Percentiles rank a stretch among this genome's conserved stretches.
phyloP scores from a whole-genome alignment of 192 early-diverging fungal species.

The Borealophlyctis nickersoniae region DNA sequence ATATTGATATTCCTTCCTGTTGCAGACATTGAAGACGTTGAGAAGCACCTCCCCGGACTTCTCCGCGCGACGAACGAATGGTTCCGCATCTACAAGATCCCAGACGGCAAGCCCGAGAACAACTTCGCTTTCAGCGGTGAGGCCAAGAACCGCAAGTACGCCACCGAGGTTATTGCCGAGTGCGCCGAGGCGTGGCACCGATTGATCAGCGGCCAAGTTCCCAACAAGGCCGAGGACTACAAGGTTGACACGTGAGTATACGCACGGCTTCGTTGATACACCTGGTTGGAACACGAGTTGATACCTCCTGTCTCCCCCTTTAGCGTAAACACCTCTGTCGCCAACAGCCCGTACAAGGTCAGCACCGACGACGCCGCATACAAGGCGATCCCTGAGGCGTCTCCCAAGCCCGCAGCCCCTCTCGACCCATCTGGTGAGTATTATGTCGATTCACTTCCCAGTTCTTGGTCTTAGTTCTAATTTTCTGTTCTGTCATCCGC shows the following conservation, averaged over 20 bases:
- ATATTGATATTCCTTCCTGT: conserved; percentile 35
- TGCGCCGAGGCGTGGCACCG: conserved; percentile 91
- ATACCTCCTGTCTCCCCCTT: conserved; percentile 7
- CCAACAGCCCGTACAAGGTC: conserved; percentile 72
- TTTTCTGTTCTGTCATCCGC: not conserved
- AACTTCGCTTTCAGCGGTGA: conserved; percentile 93
- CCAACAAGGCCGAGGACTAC: conserved; percentile 66
- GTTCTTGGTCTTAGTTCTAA: conserved; percentile 23
- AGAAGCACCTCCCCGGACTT: conserved; percentile 93
- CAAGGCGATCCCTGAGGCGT: conserved; percentile 51
- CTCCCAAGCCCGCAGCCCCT: conserved; percentile 55
- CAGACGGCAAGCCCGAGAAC: conserved; percentile 99
- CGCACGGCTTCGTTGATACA: not conserved
- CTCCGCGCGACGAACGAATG: conserved; percentile 97
- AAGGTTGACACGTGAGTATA: conserved; percentile 65
- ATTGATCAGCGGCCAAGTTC: conserved; percentile 66
- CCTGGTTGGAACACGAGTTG: not conserved
- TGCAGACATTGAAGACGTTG: conserved; percentile 99
- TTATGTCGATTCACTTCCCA: too few species aligned
- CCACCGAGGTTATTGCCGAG: conserved; percentile 86
- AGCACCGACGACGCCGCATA: conserved; percentile 49
- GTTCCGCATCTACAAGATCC: conserved; percentile 99
- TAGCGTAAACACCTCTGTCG: conserved; percentile 65
- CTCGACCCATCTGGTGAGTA: conserved; percentile 71
- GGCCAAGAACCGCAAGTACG: conserved; percentile 76